phyloP scores from a whole-genome alignment of 2,329 filamentous ascomycete genomes.

The Aaosphaeria pasadenensis region DNA sequence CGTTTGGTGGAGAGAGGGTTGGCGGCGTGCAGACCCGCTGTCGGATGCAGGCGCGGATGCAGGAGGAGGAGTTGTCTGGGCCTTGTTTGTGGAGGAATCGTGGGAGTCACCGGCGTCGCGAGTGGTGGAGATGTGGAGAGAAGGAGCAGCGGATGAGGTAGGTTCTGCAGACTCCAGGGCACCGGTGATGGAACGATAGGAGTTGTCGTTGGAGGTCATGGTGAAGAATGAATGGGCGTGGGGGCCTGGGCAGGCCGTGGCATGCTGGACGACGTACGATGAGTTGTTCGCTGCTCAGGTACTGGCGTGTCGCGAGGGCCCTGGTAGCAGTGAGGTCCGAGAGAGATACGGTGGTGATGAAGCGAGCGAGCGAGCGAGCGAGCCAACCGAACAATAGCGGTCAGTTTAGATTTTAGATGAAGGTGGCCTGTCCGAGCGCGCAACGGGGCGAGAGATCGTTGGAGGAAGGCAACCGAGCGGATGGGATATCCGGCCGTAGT shows the following conservation, averaged over 20 bases:
- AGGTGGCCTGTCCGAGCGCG: too few relatives aligned
- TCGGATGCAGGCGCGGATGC: slow-evolving; percentile 10
- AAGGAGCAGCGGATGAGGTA: slow-evolving; percentile 10
- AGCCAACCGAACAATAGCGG: neutral
- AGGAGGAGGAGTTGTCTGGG: slow-evolving; percentile 3
- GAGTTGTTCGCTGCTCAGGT: neutral
- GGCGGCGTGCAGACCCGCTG: slow-evolving; percentile 19
- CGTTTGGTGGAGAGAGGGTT: slow-evolving; percentile 17
- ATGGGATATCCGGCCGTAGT: neutral
- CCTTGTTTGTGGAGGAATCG: slow-evolving; percentile 11
- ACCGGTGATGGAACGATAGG: slow-evolving; percentile 37
- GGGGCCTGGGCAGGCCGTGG: slow-evolving; percentile 18
- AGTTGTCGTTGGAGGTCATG: slow-evolving; percentile 28
- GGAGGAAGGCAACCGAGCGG: too few relatives aligned
- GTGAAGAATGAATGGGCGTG: slow-evolving; percentile 11
- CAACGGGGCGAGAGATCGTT: too few relatives aligned
- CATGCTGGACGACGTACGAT: slow-evolving; percentile 18
- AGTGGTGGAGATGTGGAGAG: slow-evolving; percentile 8
- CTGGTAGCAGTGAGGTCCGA: neutral
- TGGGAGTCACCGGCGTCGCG: slow-evolving; percentile 8
- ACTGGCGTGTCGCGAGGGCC: neutral
- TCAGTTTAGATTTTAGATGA: too few relatives aligned
- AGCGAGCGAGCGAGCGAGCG: neutral
- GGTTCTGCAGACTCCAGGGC: slow-evolving; percentile 37
- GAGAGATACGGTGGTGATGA: neutral